A percentile compares a stretch with the other conserved stretches of the same genome.
Conservation (phyloP, 2,329 filamentous ascomycete genomes). For the Ophiostoma tasmaniense region DNA sequence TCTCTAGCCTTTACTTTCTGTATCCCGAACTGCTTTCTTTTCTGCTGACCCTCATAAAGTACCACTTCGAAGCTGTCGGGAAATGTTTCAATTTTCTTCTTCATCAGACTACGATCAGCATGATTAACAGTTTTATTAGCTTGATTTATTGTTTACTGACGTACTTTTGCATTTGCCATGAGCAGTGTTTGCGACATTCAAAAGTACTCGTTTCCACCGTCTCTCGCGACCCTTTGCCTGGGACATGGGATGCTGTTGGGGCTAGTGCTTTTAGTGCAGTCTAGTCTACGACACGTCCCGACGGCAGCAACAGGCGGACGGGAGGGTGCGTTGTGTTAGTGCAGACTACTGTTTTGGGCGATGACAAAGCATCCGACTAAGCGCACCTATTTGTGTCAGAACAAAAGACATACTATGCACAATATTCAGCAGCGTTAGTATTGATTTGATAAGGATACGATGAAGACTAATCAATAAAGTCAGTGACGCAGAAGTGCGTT, state of each 20-base stretch:
- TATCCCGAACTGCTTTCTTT: background rate
- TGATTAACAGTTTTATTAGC: background rate
- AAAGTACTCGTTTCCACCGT: background rate
- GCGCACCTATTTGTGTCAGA: background rate
- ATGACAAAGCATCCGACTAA: background rate
- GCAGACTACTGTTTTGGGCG: constrained; percentile 9
- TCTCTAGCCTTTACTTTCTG: background rate
- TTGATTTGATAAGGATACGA: background rate
- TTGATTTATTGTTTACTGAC: background rate
- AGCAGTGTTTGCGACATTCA: background rate
- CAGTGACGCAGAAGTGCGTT: no score
- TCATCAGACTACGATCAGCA: background rate
- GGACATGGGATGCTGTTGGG: constrained; percentile 10
- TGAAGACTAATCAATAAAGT: background rate
- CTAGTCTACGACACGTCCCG: constrained; percentile 19
- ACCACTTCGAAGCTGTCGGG: background rate
- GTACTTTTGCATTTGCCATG: background rate
- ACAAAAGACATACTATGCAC: no score
- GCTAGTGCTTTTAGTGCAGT: constrained; percentile 15
- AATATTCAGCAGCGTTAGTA: background rate
- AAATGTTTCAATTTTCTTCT: background rate
- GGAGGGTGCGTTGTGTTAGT: constrained; percentile 18
- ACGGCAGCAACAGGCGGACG: constrained; percentile 19
- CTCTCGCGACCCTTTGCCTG: background rate
- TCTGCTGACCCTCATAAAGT: background rate